Evolutionary conservation across 805 yeast species (phyloP).

Genomic region (Wickerhamiella sorbophila): DNA sequence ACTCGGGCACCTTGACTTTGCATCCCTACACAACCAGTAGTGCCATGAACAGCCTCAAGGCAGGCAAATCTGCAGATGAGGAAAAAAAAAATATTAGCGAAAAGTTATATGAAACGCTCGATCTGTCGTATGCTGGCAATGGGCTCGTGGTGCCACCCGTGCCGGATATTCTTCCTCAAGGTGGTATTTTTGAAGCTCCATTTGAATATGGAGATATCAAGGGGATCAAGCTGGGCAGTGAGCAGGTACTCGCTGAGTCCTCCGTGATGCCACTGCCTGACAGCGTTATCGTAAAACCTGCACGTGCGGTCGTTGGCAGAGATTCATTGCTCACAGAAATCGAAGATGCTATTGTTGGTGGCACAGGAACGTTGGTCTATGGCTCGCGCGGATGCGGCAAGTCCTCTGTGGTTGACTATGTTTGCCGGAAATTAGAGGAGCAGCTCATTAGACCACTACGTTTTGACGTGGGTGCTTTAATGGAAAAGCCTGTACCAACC

Average conservation of each 20-base stretch:
- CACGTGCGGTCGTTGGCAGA: constrained; percentile 39
- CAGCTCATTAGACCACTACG: constrained; percentile 35
- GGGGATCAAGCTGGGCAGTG: constrained; percentile 10
- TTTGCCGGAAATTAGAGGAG: constrained; percentile 27
- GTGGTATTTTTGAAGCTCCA: constrained; percentile 12
- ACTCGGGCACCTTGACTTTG: constrained; percentile 30
- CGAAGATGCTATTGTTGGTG: constrained; percentile 29
- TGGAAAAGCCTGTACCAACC: constrained; percentile 39
- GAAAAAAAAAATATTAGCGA: background rate
- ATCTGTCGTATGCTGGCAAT: constrained; percentile 3
- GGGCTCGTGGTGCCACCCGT: constrained; percentile 15
- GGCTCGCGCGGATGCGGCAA: constrained; percentile 83
- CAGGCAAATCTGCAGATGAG: background rate
- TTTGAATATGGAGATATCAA: constrained; percentile 8
- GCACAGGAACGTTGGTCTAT: constrained; percentile 45
- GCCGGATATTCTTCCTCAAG: constrained; percentile 6
- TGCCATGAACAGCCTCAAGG: constrained; percentile 3
- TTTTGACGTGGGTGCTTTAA: constrained; percentile 39
- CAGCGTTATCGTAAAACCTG: background rate
- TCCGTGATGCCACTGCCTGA: constrained; percentile 7
- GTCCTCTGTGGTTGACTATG: constrained; percentile 35
- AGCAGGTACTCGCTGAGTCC: constrained; percentile 13
- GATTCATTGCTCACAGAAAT: constrained; percentile 32
- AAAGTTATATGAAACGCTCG: background rate
- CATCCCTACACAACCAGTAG: constrained; percentile 36